These are phyloP conservation scores for Punica granatum DNA, from an alignment of 345 rosid genomes.

Conservation along the genomic window DNA sequence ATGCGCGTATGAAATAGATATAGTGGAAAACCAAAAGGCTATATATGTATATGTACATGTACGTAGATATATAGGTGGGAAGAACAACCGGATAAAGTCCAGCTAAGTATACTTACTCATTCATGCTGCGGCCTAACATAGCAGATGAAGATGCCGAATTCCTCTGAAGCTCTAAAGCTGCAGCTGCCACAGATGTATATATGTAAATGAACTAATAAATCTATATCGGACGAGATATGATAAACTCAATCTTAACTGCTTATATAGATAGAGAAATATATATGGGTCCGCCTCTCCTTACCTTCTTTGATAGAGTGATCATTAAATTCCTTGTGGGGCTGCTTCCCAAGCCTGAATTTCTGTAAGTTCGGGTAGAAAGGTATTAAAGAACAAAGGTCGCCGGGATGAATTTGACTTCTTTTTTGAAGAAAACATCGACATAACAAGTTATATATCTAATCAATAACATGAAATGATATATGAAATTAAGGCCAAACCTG, in stretches of 20 bases:
- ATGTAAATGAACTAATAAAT: neutral
- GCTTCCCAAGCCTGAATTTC: slow-evolving; percentile 99
- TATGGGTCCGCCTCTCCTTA: slow-evolving; percentile 18
- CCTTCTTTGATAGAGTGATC: slow-evolving; percentile 96
- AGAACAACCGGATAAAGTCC: too few species aligned
- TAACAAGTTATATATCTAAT: neutral
- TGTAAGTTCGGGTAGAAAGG: slow-evolving; percentile 15
- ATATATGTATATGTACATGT: too few species aligned
- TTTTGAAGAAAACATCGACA: neutral
- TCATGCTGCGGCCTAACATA: slow-evolving; percentile 86
- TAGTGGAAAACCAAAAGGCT: too few species aligned
- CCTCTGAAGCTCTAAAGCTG: slow-evolving; percentile 82
- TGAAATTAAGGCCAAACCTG: slow-evolving; percentile 41
- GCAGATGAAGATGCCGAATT: slow-evolving; percentile 82
- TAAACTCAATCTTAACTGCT: too few species aligned
- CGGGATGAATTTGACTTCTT: neutral
- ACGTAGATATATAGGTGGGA: too few species aligned
- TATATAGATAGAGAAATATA: neutral
- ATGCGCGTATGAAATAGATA: too few species aligned
- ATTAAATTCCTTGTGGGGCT: slow-evolving; percentile 95
- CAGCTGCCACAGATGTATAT: slow-evolving; percentile 27
- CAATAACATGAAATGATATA: neutral
- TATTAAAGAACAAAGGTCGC: slow-evolving; percentile 3
- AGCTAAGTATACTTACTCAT: slow-evolving; percentile 49
- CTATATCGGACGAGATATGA: too few species aligned